Base-by-base conservation (phyloP, 345 rosid genomes). In the Populus alba region DNA sequence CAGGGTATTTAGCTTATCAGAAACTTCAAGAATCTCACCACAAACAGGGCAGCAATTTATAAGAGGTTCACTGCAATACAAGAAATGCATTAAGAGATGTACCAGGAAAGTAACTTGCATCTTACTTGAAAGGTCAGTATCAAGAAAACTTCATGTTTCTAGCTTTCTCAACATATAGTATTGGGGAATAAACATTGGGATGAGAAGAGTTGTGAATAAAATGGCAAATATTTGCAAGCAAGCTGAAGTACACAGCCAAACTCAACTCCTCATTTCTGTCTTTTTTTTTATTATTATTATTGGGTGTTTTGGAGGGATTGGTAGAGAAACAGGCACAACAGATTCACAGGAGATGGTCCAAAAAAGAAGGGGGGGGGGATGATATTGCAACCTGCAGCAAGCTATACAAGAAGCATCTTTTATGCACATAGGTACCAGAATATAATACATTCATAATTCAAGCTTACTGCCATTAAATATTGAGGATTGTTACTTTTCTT, bases 1-100 rank as follows among this genome's bases (percentile, higher is more conserved):
- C 92, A 95, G 85, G 5, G 91, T 83, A 74, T 91, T 93, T 82
- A 95, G 87, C 88, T 86, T 89, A 85, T 93, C 98, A 84, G 88
- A 83, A 72, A 82, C 81, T 38, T 92, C 88, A 74, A 95, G 91
- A 79, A 79, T 73, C 85, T 95, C 97, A 39, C 97, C 97, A 82
- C 97, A 95, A 65, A 88, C 98, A 4, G 98, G 98, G 65, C 97
- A 95, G 55, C 88, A 86, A 79, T 91, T 93, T 75, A 95, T 81
- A 66, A 95, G 85, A 69, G 97, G 91, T 77, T 91, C 95, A 81
- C 97, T 95, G 89, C 83, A 81, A 85, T 43, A 37, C 10, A 74
- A 15, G 35, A 65, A 66, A 79, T 31, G 43, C 47, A 73, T 39
- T 20, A 31, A 38, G 31, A 59, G 6, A 77, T 33, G 38, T 33